Evolutionary conservation across 2,329 filamentous ascomycete species (phyloP), one percentile per base, ranked within the genome.

Genomic region (Biscogniauxia sp.): DNA sequence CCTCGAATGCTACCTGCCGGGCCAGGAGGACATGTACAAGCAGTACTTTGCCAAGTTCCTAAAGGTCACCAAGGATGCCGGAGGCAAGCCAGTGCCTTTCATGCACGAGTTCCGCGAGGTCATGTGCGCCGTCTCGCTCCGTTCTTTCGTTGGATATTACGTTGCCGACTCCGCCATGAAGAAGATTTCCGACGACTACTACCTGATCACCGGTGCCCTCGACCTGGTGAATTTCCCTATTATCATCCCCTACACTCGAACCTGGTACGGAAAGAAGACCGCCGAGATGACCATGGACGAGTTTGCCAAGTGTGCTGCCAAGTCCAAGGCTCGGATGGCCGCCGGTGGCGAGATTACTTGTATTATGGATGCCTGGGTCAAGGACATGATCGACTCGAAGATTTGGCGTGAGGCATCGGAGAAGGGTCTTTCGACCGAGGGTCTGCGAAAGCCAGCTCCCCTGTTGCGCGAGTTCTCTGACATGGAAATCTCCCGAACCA

Each of bases 191-290:
- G 90, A 97, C 77, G 93, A 98, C 78, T 99, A 97, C 80, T 98
- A 96, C 78, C 86, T 94, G 66, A 96, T 98, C 74, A 98, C 95
- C 15, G 94, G 91, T 60, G 95, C 95, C 20, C 86, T 98, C 68
- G 95, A 99, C 78, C 85, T 98, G 53, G 95, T 99, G 82, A 98
- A 98, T 82, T 97, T 98, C 82, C 94, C 95, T 61, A 90, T 98
- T 78, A 97, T 98, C 74, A 78, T 98, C 50, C 94, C 94, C 49
- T 98, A 86, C 82, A 97, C 93, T 74, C 94, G 93, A 82, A 93
- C 93, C 5, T 98, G 93, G 93, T 96, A 96, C 73, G 95, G 94
- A 70, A 97, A 97, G 84, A 96, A 93, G 80, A 92, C 93, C 28
- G 88, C 94, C 61, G 92, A 97, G 72, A 92, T 96, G 88, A 92